Base-by-base conservation (phyloP, 2,329 filamentous ascomycete genomes). In the Sphaceloma murrayae region DNA sequence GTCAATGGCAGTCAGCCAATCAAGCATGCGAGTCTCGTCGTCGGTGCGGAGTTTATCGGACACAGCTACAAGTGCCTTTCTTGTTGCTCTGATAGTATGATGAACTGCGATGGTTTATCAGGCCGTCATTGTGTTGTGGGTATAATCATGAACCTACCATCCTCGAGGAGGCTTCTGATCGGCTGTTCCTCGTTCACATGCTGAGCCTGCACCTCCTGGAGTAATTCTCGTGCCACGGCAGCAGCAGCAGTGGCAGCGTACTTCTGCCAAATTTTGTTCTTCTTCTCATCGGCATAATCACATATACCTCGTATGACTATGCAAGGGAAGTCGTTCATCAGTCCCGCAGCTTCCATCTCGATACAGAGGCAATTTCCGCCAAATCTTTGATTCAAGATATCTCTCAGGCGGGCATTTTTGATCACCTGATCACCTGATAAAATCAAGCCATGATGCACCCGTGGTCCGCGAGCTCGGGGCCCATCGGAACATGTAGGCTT, bases 381-480 rank as follows among this genome's bases (percentile, higher is more conserved):
- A 4, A 9, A 7, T 10, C 36, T 29, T n/a, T n/a, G n/a, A n/a
- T n/a, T n/a, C 4, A 46, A 14, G 14, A 11, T 24, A n/a, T 49
- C 45, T 13, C 47, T 22, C 4, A 21, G 16, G 2, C 1, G 18
- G 5, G 39, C 39, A 24, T 45, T 40, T 19, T 32, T 46, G 8
- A 49, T 42, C 4, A 49, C n/a, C 8, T 17, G 56, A 39, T 69
- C 59, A 7, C 59, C 63, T 1, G 63, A 67, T 4, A 56, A 66
- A 2, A 69, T 57, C 0, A 49, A 40, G 0, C 67, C 66, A 26
- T 68, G 52, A 33, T 66, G 61, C 0, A 69, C 24, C 3, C 4
- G 4, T 22, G 34, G 18, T n/a, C 26, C 17, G n/a, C 26, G n/a
- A 8, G 17, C 9, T 4, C 6, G 5, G 8, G 5, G 10, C 18